A percentile compares a stretch with the other conserved stretches of the same genome.
Conservation (phyloP, 441 rosid genomes). For the Gossypium laxum region DNA sequence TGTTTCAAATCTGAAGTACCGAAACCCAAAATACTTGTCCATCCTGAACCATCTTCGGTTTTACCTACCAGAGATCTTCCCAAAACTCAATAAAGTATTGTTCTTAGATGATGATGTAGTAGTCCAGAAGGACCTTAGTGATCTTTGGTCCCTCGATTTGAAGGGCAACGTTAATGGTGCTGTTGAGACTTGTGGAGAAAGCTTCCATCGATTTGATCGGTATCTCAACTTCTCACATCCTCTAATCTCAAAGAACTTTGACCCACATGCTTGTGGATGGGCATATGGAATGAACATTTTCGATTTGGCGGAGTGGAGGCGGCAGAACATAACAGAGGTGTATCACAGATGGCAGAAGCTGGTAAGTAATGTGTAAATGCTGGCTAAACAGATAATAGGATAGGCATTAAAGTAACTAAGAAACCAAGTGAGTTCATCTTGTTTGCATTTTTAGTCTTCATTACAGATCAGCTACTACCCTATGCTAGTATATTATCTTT, state of each 20-base stretch:
- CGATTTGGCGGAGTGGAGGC: slow-evolving; percentile 55
- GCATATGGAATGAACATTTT: slow-evolving; percentile 73
- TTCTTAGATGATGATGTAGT: slow-evolving; percentile 93
- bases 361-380: slow-evolving; percentile 36
- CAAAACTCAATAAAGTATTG: slow-evolving; percentile 73
- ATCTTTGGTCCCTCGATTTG: slow-evolving; percentile 69
- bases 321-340: slow-evolving; percentile 52
- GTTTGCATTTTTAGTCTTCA: background rate
- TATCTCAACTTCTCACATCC: slow-evolving; percentile 91
- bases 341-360: slow-evolving; percentile 86
- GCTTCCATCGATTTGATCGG: slow-evolving; percentile 84
- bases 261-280: slow-evolving; percentile 73
- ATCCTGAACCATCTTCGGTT: slow-evolving; percentile 92
- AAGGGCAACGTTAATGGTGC: slow-evolving; percentile 93
- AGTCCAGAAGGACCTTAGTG: slow-evolving; percentile 78
- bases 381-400: background rate
- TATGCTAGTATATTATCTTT: background rate
- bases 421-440: background rate
- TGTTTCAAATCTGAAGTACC: slow-evolving; percentile 75
- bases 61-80: slow-evolving; percentile 90
- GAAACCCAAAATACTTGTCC: slow-evolving; percentile 88
- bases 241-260: slow-evolving; percentile 49
- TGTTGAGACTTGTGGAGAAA: slow-evolving; percentile 94
- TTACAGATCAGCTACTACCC: background rate
- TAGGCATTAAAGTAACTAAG: background rate